Percentiles rank a stretch among this genome's conserved stretches.
Conservation (phyloP, 352 stramenopile genomes). For the Globisporangium nagaii region DNA sequence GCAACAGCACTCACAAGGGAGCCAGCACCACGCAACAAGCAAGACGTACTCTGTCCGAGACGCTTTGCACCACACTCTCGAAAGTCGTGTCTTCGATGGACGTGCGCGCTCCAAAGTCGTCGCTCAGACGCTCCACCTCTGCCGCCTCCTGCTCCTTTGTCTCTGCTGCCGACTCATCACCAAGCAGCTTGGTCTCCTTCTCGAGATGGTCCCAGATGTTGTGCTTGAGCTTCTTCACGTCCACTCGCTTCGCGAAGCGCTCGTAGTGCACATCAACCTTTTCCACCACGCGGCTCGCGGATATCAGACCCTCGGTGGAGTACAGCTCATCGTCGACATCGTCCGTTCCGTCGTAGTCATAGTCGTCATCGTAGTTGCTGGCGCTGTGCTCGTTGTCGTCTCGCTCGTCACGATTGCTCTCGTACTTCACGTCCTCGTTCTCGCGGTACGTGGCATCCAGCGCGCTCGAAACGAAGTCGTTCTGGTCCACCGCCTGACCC, state of each 20-base stretch:
- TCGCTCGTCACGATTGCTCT: neutral
- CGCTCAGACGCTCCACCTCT: conserved; percentile 10
- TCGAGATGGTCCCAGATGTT: conserved; percentile 91
- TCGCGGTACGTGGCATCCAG: conserved; percentile 13
- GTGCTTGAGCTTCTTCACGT: conserved; percentile 96
- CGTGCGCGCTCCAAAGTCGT: conserved; percentile 12
- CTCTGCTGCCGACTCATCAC: neutral
- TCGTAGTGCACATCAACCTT: conserved; percentile 94
- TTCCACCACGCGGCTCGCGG: conserved; percentile 90
- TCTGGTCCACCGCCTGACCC: neutral
- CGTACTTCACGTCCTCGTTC: conserved; percentile 12
- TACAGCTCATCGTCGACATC: conserved; percentile 32
- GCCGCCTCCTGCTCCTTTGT: neutral
- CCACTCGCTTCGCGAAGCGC: conserved; percentile 94
- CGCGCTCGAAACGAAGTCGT: conserved; percentile 14
- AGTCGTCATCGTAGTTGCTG: conserved; percentile 17
- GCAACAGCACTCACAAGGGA: no score
- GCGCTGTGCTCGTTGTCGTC: conserved; percentile 2
- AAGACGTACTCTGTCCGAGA: conserved; percentile 68
- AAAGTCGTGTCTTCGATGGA: conserved; percentile 59
- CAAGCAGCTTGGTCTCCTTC: conserved; percentile 28
- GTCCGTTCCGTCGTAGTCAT: conserved; percentile 27
- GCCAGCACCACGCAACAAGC: neutral
- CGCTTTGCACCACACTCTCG: conserved; percentile 86
- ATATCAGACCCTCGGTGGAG: conserved; percentile 57